phyloP scores from a whole-genome alignment of 169 alveolate genomes.

The Eimeria maxima region DNA sequence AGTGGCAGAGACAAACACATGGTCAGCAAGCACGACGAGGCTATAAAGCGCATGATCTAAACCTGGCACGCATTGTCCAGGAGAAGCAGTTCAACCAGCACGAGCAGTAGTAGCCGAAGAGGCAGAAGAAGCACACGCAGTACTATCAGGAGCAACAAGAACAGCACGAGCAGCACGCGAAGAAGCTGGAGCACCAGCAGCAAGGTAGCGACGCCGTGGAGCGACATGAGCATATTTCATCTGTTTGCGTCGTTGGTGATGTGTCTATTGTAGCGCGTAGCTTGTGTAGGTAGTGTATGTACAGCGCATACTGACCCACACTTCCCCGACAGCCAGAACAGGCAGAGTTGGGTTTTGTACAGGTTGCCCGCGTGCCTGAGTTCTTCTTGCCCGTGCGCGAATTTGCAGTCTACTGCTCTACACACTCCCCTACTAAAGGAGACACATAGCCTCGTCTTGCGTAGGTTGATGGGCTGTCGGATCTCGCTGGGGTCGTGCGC shows the following conservation, averaged over 20 bases:
- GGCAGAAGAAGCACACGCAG: too few relatives aligned
- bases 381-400: conserved; percentile 86
- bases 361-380: conserved; percentile 84
- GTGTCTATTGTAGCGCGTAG: too few relatives aligned
- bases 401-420: conserved; percentile 78
- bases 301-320: conserved; percentile 63
- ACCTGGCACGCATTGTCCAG: too few relatives aligned
- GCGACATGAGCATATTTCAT: too few relatives aligned
- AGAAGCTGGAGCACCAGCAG: neutral
- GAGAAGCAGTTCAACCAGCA: conserved; percentile 92
- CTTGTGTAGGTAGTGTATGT: too few relatives aligned
- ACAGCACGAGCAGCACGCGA: neutral
- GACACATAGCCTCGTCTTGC: neutral
- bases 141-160: conserved; percentile 83
- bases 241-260: neutral
- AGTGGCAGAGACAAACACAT: too few relatives aligned
- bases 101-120: conserved; percentile 93
- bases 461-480: neutral
- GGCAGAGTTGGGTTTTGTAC: conserved; percentile 85
- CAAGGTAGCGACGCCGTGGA: neutral
- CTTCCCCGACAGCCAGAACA: conserved; percentile 87
- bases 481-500: neutral
- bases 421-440: neutral
- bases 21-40: too few relatives aligned
- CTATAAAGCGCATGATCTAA: too few relatives aligned